These are phyloP conservation scores for Ophiorrhiza pumila DNA, from an alignment of 257 asterid genomes.

Conservation along the genomic window DNA sequence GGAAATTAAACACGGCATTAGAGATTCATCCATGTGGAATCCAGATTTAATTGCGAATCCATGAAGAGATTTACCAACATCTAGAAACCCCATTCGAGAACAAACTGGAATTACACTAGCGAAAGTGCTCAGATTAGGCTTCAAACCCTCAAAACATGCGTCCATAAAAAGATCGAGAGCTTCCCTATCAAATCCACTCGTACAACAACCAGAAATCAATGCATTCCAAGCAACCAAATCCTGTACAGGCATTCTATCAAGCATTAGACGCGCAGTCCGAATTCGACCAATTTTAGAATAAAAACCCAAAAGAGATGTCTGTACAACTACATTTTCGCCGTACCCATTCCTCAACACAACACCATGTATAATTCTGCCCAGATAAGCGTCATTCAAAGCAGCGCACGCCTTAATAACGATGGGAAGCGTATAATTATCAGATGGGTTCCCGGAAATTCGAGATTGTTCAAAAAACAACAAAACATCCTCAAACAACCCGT, in stretches of 20 bases:
- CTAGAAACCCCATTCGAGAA: conserved; percentile 32
- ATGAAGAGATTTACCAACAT: conserved; percentile 38
- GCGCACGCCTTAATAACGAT: conserved; percentile 63
- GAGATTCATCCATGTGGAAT: conserved; percentile 30
- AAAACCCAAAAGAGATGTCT: conserved; percentile 46
- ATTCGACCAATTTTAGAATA: conserved; percentile 43
- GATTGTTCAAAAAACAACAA: conserved; percentile 31
- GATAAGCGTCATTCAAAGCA: conserved; percentile 29
- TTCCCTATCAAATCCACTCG: conserved; percentile 40
- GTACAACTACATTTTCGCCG: conserved; percentile 45
- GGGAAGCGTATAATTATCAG: conserved; percentile 61
- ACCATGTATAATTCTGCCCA: conserved; percentile 40
- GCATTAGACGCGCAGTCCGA: conserved; percentile 40
- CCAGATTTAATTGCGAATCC: conserved; percentile 56
- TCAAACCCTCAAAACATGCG: conserved; percentile 34
- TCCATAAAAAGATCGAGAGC: conserved; percentile 36
- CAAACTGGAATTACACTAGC: conserved; percentile 50
- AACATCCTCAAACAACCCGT: conserved; percentile 40
- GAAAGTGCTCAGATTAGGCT: conserved; percentile 54
- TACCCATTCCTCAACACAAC: conserved; percentile 42
- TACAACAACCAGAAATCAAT: conserved; percentile 57
- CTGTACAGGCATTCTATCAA: conserved; percentile 51
- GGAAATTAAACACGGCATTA: conserved; percentile 55
- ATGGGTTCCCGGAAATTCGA: conserved; percentile 37
- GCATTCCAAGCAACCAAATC: conserved; percentile 65